These are phyloP conservation scores for Terfezia boudieri DNA, from an alignment of 495 filamentous ascomycete species.

Conservation along the genomic window DNA sequence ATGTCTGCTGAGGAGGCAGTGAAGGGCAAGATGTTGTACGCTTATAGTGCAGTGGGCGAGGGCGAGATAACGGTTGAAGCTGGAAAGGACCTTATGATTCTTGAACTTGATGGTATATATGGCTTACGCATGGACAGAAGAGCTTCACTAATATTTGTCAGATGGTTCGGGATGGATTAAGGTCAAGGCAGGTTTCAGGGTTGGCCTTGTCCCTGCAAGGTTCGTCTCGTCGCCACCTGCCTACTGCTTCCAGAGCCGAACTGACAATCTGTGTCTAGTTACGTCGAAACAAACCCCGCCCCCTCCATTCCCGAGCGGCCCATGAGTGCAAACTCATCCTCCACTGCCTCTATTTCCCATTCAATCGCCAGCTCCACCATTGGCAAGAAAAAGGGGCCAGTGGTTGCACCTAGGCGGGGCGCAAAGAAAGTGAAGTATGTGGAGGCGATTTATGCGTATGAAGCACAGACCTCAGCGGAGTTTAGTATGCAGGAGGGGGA, in stretches of 20 bases:
- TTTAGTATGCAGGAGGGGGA: conserved; percentile 82
- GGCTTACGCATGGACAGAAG: neutral
- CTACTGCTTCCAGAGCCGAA: conserved; percentile 3
- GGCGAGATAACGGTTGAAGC: conserved; percentile 66
- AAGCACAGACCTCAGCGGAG: conserved; percentile 64
- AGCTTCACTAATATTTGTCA: conserved; percentile 17
- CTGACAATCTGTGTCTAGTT: conserved; percentile 25
- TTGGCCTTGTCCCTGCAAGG: conserved; percentile 68
- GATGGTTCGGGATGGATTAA: conserved; percentile 84
- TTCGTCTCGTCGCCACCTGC: conserved; percentile 24
- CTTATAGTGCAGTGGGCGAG: conserved; percentile 52
- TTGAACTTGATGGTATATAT: conserved; percentile 73
- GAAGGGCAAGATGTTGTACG: conserved; percentile 49
- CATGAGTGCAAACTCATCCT: conserved; percentile 43
- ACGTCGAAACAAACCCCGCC: conserved; percentile 20
- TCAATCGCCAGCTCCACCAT: conserved; percentile 30
- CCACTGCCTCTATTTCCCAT: neutral
- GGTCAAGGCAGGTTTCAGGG: conserved; percentile 41
- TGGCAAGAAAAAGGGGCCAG: conserved; percentile 72
- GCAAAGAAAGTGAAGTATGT: conserved; percentile 93
- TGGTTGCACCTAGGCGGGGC: conserved; percentile 72
- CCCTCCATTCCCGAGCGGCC: conserved; percentile 25
- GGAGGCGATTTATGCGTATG: conserved; percentile 80
- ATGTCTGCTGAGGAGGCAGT: conserved; percentile 26
- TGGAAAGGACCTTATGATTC: conserved; percentile 46